Evolutionary conservation across 148 eudicot species (phyloP).

Genomic region (Talinum fruticosum): DNA sequence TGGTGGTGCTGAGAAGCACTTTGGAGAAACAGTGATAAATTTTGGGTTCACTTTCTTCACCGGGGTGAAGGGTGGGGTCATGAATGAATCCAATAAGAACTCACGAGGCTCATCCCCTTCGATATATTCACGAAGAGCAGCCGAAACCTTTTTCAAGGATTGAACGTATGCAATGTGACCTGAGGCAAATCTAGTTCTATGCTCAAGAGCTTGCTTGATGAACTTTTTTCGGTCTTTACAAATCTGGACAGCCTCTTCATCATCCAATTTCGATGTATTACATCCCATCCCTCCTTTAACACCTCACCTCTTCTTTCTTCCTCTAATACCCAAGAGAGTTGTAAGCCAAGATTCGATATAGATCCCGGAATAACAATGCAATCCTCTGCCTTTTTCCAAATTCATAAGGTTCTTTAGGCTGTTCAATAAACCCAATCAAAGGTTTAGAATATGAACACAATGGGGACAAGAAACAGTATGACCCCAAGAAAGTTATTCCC

Average conservation of each 20-base stretch:
- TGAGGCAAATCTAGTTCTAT: conserved; percentile 65
- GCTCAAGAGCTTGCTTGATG: conserved; percentile 91
- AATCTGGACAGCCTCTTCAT: conserved; percentile 88
- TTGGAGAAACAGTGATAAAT: conserved; percentile 72
- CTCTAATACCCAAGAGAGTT: conserved; percentile 21
- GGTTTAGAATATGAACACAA: conserved; percentile 16
- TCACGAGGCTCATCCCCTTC: conserved; percentile 88
- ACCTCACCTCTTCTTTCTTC: conserved; percentile 15
- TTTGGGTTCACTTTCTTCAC: conserved; percentile 53
- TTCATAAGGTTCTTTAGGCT: conserved; percentile 50
- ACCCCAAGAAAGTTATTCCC: conserved; percentile 12
- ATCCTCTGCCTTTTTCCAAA: conserved; percentile 38
- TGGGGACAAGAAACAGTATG: conserved; percentile 27
- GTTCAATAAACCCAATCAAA: conserved; percentile 27
- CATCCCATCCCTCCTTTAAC: conserved; percentile 69
- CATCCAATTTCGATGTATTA: conserved; percentile 86
- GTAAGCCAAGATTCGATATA: conserved; percentile 34
- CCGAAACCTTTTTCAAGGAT: conserved; percentile 73
- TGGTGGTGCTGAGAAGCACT: conserved; percentile 55
- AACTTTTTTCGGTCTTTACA: conserved; percentile 86
- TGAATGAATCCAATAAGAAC: conserved; percentile 58
- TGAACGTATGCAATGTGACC: conserved; percentile 80
- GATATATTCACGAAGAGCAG: conserved; percentile 79
- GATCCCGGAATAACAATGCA: conserved; percentile 21
- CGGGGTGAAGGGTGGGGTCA: conserved; percentile 51